These are phyloP conservation scores for Arxiozyma bovina DNA, from an alignment of 1,139 yeast genomes.

Conservation along the genomic window DNA sequence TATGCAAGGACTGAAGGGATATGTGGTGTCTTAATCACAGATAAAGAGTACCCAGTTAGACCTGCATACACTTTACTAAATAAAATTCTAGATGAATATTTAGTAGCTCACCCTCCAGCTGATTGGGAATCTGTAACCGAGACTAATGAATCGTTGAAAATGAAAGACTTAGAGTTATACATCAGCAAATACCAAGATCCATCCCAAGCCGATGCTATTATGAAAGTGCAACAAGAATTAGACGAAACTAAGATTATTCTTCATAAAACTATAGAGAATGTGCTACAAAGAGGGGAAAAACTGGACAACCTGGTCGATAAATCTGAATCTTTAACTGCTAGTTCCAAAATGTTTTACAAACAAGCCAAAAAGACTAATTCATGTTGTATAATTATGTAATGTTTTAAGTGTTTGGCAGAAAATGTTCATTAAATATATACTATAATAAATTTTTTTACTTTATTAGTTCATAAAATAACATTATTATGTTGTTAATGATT, in stretches of 20 bases:
- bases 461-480: too few relatives aligned
- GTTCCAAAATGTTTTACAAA: slow-evolving; percentile 89
- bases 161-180: slow-evolving; percentile 59
- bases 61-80: slow-evolving; percentile 94
- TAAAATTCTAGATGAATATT: slow-evolving; percentile 83
- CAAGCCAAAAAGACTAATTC: slow-evolving; percentile 97
- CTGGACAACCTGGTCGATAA: slow-evolving; percentile 90
- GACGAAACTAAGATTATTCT: slow-evolving; percentile 95
- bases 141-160: slow-evolving; percentile 43
- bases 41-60: slow-evolving; percentile 90
- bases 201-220: slow-evolving; percentile 87
- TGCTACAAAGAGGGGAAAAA: slow-evolving; percentile 92
- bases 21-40: slow-evolving; percentile 89
- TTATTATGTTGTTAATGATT: too few relatives aligned
- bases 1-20: slow-evolving; percentile 85
- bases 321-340: slow-evolving; percentile 81
- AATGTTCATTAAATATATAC: not conserved
- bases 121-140: slow-evolving; percentile 57
- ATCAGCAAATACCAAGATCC: slow-evolving; percentile 91
- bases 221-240: slow-evolving; percentile 95
- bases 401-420: too few relatives aligned
- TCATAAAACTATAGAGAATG: slow-evolving; percentile 92
- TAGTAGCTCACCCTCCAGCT: slow-evolving; percentile 67
- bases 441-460: too few relatives aligned
- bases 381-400: slow-evolving; percentile 78